Conservation (phyloP, 768 basidiomycete genomes). For the Coprinellus micaceus region DNA sequence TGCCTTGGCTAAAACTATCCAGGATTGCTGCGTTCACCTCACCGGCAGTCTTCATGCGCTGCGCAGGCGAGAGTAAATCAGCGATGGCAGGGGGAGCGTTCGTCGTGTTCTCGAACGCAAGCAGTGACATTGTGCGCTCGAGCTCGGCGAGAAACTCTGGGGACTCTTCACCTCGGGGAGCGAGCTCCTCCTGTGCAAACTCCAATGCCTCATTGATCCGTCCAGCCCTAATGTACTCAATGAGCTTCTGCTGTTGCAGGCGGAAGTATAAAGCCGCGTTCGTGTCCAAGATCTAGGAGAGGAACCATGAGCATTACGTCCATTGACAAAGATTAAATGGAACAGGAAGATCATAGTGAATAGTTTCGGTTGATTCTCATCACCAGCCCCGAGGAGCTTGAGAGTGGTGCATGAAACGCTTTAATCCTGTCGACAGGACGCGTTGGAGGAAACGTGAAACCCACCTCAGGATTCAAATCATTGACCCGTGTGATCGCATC, state of each 20-base stretch:
- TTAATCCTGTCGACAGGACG: conserved; percentile 65
- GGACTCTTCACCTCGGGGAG: conserved; percentile 91
- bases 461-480: conserved; percentile 94
- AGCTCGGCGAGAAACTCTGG: conserved; percentile 90
- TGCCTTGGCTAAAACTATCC: conserved; percentile 86
- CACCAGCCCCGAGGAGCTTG: conserved; percentile 73
- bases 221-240: conserved; percentile 88
- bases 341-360: conserved; percentile 77
- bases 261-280: conserved; percentile 93
- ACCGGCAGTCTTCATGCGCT: conserved; percentile 91
- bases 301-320: conserved; percentile 18
- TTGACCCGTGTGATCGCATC: conserved; percentile 95
- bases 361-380: conserved; percentile 84
- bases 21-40: conserved; percentile 96
- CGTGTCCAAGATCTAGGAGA: conserved; percentile 85
- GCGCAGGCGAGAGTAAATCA: conserved; percentile 78
- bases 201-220: conserved; percentile 73
- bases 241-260: conserved; percentile 92
- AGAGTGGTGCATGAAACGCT: conserved; percentile 98
- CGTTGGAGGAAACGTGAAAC: conserved; percentile 24
- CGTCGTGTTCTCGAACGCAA: conserved; percentile 73
- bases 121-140: conserved; percentile 90
- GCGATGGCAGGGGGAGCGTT: conserved; percentile 63
- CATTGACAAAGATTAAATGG: conserved; percentile 10
- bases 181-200: conserved; percentile 92